A percentile compares a stretch with the other conserved stretches of the same genome.
These are phyloP conservation scores for Teunomyces lycoperdinae DNA, from an alignment of 805 yeast species.

Conservation along the genomic window DNA sequence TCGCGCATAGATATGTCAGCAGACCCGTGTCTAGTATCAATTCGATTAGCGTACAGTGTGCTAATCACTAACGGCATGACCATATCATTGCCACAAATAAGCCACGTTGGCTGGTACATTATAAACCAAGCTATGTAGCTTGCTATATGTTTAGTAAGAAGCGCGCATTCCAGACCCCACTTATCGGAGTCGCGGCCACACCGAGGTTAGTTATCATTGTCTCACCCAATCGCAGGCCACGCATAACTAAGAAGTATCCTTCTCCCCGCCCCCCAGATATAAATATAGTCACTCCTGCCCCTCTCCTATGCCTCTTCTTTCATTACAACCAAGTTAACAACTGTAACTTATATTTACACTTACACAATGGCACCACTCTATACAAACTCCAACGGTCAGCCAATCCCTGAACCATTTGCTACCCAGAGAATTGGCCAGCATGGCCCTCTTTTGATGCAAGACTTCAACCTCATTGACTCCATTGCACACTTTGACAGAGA, in stretches of 20 bases:
- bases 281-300: neutral
- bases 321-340: neutral
- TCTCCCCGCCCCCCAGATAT: neutral
- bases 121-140: no score
- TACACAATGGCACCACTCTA: slow-evolving; percentile 51
- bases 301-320: neutral
- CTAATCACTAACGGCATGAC: no score
- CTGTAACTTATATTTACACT: neutral
- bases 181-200: neutral
- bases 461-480: slow-evolving; percentile 53
- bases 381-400: slow-evolving; percentile 74
- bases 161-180: neutral
- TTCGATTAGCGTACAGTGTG: no score
- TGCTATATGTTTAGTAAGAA: neutral
- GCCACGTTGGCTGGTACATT: no score
- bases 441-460: slow-evolving; percentile 61
- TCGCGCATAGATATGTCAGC: neutral
- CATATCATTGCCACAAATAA: no score
- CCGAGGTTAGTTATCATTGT: slow-evolving; percentile 1
- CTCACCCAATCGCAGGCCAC: slow-evolving; percentile 2
- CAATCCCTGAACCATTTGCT: slow-evolving; percentile 67
- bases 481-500: slow-evolving; percentile 63
- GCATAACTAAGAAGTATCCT: neutral
- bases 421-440: slow-evolving; percentile 51
- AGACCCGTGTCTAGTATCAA: neutral